Base-by-base conservation (phyloP, 1,139 yeast genomes). In the Wickerhamomyces sp. region DNA sequence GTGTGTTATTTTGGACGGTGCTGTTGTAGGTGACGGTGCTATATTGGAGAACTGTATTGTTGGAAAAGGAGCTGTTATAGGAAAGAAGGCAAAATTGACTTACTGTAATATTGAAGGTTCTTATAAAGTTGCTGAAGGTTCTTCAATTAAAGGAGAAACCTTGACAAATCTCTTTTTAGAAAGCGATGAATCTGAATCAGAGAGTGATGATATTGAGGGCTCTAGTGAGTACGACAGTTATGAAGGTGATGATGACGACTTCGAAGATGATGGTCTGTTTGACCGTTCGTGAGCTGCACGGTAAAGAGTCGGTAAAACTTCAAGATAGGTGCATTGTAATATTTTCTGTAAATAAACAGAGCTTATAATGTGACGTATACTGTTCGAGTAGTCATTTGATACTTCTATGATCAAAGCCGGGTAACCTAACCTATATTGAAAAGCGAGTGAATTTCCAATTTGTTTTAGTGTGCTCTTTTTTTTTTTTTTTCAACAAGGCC, bases 101-200 rank as follows among this genome's bases (percentile, higher is more conserved):
- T 81, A 82, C 47, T 88, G 96, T 66, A 80, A 86, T 45, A 81
- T 91, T 20, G 97, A 89, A 57, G 86, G 94, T 12, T 69, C 78
- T 2, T 85, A 80, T 53, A 70, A 68, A 23, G 88, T 89, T 18
- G 65, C 72, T 3, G 64, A 69, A 39, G 76, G 73, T 19, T 72
- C 85, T 5, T 78, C 70, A 41, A 64, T 84, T 32, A 89, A 89
- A 64, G 94, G 95, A 45, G 97, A 91, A 54, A 80, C 85, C 0
- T 68, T 91, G 45, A 72, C 83, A 45, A 76, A 78, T 46, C 65
- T 82, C 48, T 70, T 78, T 22, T 63, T 81, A 47, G 80, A 73
- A 46, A n/a, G n/a, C n/a, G 77, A 76, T 0, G 57, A 42, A 22
- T 66, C 55, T 5, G 61, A 55, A 9, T 66, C 55, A 4, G 62